phyloP scores from a whole-genome alignment of 768 basidiomycete species.

The Collybia sp. region DNA sequence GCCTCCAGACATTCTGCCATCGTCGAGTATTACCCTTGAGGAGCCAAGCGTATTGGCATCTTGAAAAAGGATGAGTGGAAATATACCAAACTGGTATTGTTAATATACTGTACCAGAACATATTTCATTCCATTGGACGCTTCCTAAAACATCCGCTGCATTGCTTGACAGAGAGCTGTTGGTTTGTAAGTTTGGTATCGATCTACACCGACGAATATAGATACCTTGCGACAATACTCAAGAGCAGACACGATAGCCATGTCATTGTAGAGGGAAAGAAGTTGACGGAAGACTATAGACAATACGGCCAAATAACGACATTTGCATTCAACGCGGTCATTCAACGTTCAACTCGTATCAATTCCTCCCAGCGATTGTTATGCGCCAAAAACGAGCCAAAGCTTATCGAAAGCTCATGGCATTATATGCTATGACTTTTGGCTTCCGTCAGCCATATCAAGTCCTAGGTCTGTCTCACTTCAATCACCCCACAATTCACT shows the following conservation, averaged over 20 bases:
- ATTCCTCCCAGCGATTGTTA: slow-evolving; percentile 25
- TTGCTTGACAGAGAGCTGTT: slow-evolving; percentile 15
- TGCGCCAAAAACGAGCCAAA: slow-evolving; percentile 97
- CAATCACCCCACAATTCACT: slow-evolving; percentile 4
- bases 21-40: slow-evolving; percentile 57
- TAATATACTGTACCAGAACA: slow-evolving; percentile 57
- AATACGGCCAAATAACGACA: slow-evolving; percentile 15
- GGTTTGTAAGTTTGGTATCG: not conserved
- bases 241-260: slow-evolving; percentile 11
- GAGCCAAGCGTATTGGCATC: slow-evolving; percentile 37
- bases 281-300: not conserved
- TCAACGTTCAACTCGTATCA: too few relatives aligned
- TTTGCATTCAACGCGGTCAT: not conserved
- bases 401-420: slow-evolving; percentile 93
- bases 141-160: slow-evolving; percentile 57
- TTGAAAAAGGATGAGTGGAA: slow-evolving; percentile 1
- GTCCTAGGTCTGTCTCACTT: slow-evolving; percentile 60
- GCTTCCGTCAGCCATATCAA: slow-evolving; percentile 93
- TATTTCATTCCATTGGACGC: slow-evolving; percentile 65
- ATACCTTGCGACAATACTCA: slow-evolving; percentile 26
- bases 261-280: slow-evolving; percentile 7
- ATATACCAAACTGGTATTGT: not conserved
- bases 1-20: slow-evolving; percentile 47
- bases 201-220: not conserved
- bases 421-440: slow-evolving; percentile 80